Conservation (phyloP, 371 early-diverging fungal genomes). For the Batrachochytrium dendrobatidis region DNA sequence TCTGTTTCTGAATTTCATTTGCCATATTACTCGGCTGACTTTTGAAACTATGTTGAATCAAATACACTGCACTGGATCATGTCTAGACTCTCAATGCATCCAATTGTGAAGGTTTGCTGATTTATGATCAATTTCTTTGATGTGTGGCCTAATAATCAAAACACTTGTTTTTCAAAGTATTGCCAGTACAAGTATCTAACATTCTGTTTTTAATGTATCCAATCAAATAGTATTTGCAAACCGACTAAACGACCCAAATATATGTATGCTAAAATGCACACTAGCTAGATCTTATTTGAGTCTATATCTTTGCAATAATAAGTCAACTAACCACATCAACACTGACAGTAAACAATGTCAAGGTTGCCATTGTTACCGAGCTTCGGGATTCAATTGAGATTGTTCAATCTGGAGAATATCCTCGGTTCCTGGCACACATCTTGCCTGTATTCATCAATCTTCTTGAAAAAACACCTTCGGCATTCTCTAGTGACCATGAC, state of each 20-base stretch:
- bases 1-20: too few relatives aligned
- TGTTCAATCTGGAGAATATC: constrained; percentile 74
- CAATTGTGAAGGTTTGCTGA: not conserved
- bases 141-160: not conserved
- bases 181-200: not conserved
- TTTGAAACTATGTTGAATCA: too few relatives aligned
- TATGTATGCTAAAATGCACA: not conserved
- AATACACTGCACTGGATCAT: too few relatives aligned
- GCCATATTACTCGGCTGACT: too few relatives aligned
- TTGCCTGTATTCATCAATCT: constrained; percentile 79
- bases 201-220: constrained; percentile 9
- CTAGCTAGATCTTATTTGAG: not conserved
- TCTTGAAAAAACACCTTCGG: not conserved
- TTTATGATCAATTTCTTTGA: not conserved
- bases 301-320: not conserved
- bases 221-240: not conserved
- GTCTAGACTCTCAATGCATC: not conserved
- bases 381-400: constrained; percentile 86
- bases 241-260: constrained; percentile 4
- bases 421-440: constrained; percentile 64
- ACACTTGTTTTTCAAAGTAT: not conserved
- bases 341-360: constrained; percentile 18
- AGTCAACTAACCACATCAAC: too few relatives aligned
- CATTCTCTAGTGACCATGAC: not conserved
- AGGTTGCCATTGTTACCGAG: constrained; percentile 79